Base-by-base conservation (phyloP, 306 rosid genomes). In the Fragaria vesca region DNA sequence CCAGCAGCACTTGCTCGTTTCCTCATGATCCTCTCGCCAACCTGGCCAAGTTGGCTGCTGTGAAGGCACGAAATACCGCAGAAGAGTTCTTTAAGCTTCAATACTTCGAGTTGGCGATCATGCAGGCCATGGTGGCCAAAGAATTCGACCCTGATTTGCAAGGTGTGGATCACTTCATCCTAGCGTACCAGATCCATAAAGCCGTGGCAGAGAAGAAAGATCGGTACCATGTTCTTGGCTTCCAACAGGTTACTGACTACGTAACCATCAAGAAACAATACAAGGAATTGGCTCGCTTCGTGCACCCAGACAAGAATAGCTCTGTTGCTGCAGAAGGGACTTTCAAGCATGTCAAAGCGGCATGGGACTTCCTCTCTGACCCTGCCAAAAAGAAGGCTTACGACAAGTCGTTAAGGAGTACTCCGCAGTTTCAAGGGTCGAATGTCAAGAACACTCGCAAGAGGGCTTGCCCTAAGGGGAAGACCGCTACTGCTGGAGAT, bases 101-200 rank as follows among this genome's bases (percentile, higher is more conserved):
- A 0, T 0, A 48, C 61, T 28, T 71, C 15, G 75, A 50, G 12
- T 30, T 50, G 61, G 68, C 75, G 11, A 71, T 71, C 75, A 71
- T 13, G 45, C 75, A 71, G 12, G 62, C 75, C 5, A 71, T 28
- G 75, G 75, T 13, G 20, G 75, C 75, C 4, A 48, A 71, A 30
- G 9, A 47, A 18, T 71, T 71, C 61, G 75, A 71, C 5, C 45
- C 75, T 1, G 28, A 71, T 9, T 13, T 71, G 17, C 18, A 15
- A 0, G 75, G 43, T 2, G 38, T 71, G 2, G 61, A 71, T n/a
- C 54, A 71, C 17, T 8, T 47, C 75, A 48, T 71, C 38, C 12
- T 5, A 1, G 43, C 74, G 17, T 71, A 71, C 74, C 42, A 48
- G 30, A 17, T 71, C 9, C 61, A 71, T 17, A 6, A 11, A 16